Evolutionary conservation across 2,329 filamentous ascomycete genomes (phyloP).

Genomic region (Colletotrichum filicis): DNA sequence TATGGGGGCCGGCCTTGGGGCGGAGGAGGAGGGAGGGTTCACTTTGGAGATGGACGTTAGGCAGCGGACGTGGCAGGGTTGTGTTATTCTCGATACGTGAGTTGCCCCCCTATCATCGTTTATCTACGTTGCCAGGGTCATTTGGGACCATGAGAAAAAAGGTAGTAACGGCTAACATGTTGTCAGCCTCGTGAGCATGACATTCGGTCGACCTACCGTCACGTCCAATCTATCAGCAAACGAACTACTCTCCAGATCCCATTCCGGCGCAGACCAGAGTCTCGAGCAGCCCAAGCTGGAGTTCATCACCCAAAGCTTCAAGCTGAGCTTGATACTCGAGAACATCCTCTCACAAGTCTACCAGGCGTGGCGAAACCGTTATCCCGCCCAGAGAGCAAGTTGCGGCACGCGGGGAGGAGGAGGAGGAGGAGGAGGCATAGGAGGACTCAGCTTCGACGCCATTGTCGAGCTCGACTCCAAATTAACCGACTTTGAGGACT

Average conservation of each 20-base stretch:
- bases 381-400: neutral
- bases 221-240: neutral
- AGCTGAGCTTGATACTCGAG: conserved; percentile 37
- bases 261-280: neutral
- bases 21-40: conserved; percentile 7
- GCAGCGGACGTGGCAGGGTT: conserved; percentile 51
- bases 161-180: neutral
- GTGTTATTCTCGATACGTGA: conserved; percentile 50
- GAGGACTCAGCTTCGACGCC: neutral
- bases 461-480: neutral
- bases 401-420: neutral
- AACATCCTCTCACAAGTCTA: conserved; percentile 48
- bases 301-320: conserved; percentile 37
- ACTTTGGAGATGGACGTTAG: conserved; percentile 49
- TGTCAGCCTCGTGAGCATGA: conserved; percentile 6
- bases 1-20: neutral
- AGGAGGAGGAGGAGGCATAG: too few relatives aligned
- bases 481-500: neutral
- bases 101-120: conserved; percentile 22
- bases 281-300: neutral
- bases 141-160: too few relatives aligned
- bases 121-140: too few relatives aligned
- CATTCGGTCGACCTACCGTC: neutral
- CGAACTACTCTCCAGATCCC: neutral
- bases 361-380: conserved; percentile 26